Conservation (phyloP, 192 early-diverging fungal genomes). For the Gryganskiella cystojenkinii region DNA sequence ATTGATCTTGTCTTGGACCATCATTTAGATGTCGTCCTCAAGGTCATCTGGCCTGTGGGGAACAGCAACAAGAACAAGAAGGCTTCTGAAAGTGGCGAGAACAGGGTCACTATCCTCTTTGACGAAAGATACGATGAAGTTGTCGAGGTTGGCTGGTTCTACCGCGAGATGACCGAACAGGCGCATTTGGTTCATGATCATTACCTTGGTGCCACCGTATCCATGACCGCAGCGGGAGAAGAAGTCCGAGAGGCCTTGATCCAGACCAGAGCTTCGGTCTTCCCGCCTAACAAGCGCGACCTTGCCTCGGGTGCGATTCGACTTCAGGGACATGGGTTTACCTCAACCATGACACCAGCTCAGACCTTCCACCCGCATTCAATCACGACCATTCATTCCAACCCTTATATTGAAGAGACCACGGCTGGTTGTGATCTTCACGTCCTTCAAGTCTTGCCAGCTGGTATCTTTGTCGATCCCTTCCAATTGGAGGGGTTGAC, state of each 20-base stretch:
- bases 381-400: conserved; percentile 42
- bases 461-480: conserved; percentile 47
- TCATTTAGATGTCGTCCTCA: conserved; percentile 5
- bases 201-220: conserved; percentile 40
- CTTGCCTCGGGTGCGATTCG: conserved; percentile 18
- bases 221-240: conserved; percentile 32
- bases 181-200: conserved; percentile 29
- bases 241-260: conserved; percentile 31
- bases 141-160: conserved; percentile 48
- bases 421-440: conserved; percentile 28
- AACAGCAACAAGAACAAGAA: neutral
- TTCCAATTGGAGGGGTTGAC: conserved; percentile 46
- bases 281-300: conserved; percentile 43
- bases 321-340: conserved; percentile 26
- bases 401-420: conserved; percentile 29
- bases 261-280: conserved; percentile 39
- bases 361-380: conserved; percentile 49
- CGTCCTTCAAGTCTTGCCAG: conserved; percentile 38
- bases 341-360: conserved; percentile 34
- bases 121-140: conserved; percentile 34
- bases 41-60: conserved; percentile 34
- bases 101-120: conserved; percentile 16
- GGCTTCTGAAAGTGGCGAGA: neutral
- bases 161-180: conserved; percentile 41
- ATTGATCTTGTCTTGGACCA: conserved; percentile 37